phyloP scores from a whole-genome alignment of 345 rosid species.

The Firmiana major region DNA sequence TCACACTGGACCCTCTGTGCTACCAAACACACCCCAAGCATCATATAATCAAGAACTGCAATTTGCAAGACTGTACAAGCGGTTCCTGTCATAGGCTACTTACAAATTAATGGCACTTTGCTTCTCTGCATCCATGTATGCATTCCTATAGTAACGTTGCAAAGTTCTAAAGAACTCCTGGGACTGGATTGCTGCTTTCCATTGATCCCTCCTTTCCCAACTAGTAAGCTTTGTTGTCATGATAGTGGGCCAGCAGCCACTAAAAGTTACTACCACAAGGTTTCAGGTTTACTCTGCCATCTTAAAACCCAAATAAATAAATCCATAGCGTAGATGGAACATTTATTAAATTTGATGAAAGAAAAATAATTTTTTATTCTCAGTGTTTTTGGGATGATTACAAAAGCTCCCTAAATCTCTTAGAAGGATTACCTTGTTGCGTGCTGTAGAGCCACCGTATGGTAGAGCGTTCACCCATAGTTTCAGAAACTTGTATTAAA shows the following conservation, averaged over 20 bases:
- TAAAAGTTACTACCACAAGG: not conserved
- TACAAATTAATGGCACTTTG: slow-evolving; percentile 96
- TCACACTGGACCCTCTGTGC: no score
- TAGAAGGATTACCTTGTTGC: slow-evolving; percentile 66
- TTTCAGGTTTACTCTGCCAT: not conserved
- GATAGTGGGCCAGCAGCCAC: not conserved
- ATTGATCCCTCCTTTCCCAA: slow-evolving; percentile 79
- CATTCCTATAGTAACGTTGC: slow-evolving; percentile 91
- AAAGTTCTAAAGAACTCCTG: slow-evolving; percentile 84
- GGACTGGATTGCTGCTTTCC: slow-evolving; percentile 96
- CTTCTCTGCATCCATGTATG: slow-evolving; percentile 87
- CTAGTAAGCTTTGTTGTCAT: not conserved
- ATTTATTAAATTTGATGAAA: not conserved
- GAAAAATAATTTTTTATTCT: not conserved
- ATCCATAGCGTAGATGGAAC: not conserved
- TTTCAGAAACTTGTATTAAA: slow-evolving; percentile 73
- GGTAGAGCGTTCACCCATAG: slow-evolving; percentile 97
- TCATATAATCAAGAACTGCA: not conserved
- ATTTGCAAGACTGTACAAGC: not conserved
- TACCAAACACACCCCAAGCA: no score
- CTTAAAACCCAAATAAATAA: not conserved
- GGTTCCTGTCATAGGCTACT: slow-evolving; percentile 18
- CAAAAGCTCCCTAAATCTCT: not conserved
- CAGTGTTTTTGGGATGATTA: not conserved
- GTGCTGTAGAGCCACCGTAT: slow-evolving; percentile 98